Base-by-base conservation (phyloP, 1,284 basidiomycete genomes). In the Leccinum fuscescens region DNA sequence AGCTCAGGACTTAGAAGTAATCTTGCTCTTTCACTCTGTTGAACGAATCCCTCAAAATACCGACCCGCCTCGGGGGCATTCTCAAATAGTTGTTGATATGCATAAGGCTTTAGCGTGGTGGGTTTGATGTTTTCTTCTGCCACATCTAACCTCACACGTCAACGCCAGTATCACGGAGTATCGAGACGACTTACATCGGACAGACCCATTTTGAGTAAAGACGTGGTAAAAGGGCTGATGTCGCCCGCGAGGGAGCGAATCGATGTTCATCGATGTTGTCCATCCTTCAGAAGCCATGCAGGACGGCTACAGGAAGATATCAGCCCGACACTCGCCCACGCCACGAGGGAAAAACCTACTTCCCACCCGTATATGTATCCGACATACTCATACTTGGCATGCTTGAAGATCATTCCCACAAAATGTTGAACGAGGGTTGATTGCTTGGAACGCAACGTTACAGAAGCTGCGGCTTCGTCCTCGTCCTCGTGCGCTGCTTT, bases 311-410 rank as follows among this genome's bases (percentile, higher is more conserved):
- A 59, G 56, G 22, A 58, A 54, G 12, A 44, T 44, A 56, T 66
- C 46, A 37, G 52, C n/a, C 60, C 33, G 53, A 58, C 9, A 42
- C 35, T 22, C 46, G 44, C 11, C 12, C 29, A 15, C 6, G 22
- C 39, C 20, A 15, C 6, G 31, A 57, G 31, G 20, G 54, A 54
- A 44, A 55, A 73, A 14, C 81, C 55, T 66, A 84, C 82, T 70
- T 85, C 80, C 84, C 85, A 86, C 4, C 79, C 79, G 57, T 76
- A 73, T 53, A 86, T 80, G 56, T 79, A 80, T 9, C 80, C 84
- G 15, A 72, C 63, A 63, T 84, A 85, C 3, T 69, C 69, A 58
- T 77, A 79, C 42, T 63, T 67, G 33, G 57, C 68, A 67, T 85
- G 83, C 55, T 68, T 67, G 60, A 85, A 82, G n/a, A 81, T 67